phyloP scores from a whole-genome alignment of 495 filamentous ascomycete genomes.

The Tuber brumale region DNA sequence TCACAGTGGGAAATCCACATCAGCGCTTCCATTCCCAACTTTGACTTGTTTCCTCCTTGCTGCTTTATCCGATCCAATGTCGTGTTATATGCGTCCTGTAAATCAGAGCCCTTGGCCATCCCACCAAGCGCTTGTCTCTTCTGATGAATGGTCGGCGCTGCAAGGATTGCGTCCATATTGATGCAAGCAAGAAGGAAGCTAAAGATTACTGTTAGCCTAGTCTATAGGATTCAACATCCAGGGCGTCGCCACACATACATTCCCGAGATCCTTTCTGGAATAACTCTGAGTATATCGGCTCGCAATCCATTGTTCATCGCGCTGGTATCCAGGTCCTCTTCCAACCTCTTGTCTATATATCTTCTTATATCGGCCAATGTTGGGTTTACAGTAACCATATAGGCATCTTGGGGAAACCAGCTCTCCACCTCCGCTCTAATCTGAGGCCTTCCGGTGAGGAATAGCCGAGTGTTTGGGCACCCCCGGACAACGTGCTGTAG shows the following conservation, averaged over 20 bases:
- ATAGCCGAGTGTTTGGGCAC: not conserved
- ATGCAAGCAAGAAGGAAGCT: not conserved
- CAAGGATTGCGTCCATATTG: not conserved
- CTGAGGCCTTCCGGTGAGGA: not conserved
- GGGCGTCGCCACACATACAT: not conserved
- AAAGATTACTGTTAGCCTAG: not conserved
- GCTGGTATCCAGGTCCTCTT: not conserved
- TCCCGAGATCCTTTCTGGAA: not conserved
- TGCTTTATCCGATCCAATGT: not conserved
- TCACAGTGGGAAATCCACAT: not conserved
- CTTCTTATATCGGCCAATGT: not conserved
- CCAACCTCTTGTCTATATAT: not conserved
- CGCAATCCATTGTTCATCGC: not conserved
- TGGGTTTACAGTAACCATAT: not conserved
- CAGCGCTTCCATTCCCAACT: not conserved
- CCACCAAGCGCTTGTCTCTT: not conserved
- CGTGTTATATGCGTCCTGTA: not conserved
- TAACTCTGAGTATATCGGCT: not conserved
- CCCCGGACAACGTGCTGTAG: not conserved
- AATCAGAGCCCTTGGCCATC: not conserved
- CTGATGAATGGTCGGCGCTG: not conserved
- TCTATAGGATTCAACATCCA: not conserved
- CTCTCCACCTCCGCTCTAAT: not conserved
- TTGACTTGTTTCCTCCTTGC: not conserved
- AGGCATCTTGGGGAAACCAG: not conserved